Percentiles rank a stretch among this genome's conserved stretches.
These are phyloP conservation scores for Saccharum spontaneum DNA, from an alignment of 176 grass and related monocot genomes.

Conservation along the genomic window DNA sequence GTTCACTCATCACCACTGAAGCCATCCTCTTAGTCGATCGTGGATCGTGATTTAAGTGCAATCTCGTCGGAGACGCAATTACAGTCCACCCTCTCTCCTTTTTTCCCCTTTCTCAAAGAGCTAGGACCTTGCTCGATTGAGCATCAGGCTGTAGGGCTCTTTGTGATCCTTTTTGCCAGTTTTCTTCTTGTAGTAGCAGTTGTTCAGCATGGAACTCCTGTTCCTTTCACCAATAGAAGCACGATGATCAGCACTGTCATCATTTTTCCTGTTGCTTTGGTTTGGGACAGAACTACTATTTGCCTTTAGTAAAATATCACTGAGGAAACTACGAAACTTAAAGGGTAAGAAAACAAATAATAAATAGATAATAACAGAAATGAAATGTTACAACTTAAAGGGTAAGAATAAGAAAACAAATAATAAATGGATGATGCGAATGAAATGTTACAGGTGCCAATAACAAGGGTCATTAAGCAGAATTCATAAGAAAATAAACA, in stretches of 20 bases:
- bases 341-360: slow-evolving; percentile 21
- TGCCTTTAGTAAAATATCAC: slow-evolving; percentile 10
- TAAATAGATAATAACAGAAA: background rate
- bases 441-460: slow-evolving; percentile 25
- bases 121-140: slow-evolving; percentile 32
- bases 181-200: slow-evolving; percentile 32
- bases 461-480: slow-evolving; percentile 8
- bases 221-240: slow-evolving; percentile 44
- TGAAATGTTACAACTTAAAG: slow-evolving; percentile 10
- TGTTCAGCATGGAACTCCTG: slow-evolving; percentile 38
- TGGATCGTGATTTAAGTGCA: slow-evolving; percentile 23
- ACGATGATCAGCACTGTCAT: background rate
- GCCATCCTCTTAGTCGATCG: slow-evolving; percentile 33
- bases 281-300: slow-evolving; percentile 28
- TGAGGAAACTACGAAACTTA: background rate
- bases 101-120: slow-evolving; percentile 23
- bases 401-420: slow-evolving; percentile 7
- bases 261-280: slow-evolving; percentile 31
- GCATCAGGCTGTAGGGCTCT: slow-evolving; percentile 40
- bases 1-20: slow-evolving; percentile 34
- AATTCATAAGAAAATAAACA: background rate
- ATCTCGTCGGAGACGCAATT: slow-evolving; percentile 30
- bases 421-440: background rate
- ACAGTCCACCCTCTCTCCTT: slow-evolving; percentile 11
- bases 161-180: slow-evolving; percentile 37